Evolutionary conservation across 495 filamentous ascomycete species (phyloP), one percentile per base, ranked within the genome.

Genomic region (Xylaria curta): DNA sequence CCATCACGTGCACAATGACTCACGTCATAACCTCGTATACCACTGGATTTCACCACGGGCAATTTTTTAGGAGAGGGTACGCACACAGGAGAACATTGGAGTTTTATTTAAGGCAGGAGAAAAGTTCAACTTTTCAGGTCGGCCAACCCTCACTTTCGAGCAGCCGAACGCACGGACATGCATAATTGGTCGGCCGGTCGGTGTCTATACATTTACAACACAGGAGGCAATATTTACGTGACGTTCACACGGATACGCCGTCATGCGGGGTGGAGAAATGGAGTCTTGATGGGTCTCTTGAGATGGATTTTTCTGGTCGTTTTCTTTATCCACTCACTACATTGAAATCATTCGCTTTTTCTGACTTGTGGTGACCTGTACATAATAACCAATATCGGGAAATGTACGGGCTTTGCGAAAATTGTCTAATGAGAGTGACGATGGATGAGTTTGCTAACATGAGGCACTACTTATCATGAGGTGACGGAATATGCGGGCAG

Each of bases 171-270:
- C 56, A 54, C 33, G 33, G 17, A 61, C 56, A 64, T 42, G 49
- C 51, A 68, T 53, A 53, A 44, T 19, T 64, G 56, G 54, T 33
- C 38, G 59, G 60, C 36, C 28, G 68, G 24, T 70, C 58, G 24
- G 60, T 21, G 68, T 64, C 47, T 67, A 46, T 54, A 49, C 59
- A 70, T 70, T 70, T 70, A 70, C 68, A 70, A 64, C 60, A 64
- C 33, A 13, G 46, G 68, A 56, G 58, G 68, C 59, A 64, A 44
- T 64, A 12, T 64, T 10, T 64, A 53, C 15, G 9, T 42, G 17
- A 21, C 44, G 33, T 40, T 36, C 28, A 38, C 59, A 47, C 36
- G 7, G 13, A 31, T 33, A 70, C 21, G 40, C 28, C 5, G n/a
- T 54, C 56, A 51, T 63, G 38, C 19, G 28, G 31, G 17, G 33